phyloP scores from a whole-genome alignment of 2,329 filamentous ascomycete genomes.

The Neonectria punicea region DNA sequence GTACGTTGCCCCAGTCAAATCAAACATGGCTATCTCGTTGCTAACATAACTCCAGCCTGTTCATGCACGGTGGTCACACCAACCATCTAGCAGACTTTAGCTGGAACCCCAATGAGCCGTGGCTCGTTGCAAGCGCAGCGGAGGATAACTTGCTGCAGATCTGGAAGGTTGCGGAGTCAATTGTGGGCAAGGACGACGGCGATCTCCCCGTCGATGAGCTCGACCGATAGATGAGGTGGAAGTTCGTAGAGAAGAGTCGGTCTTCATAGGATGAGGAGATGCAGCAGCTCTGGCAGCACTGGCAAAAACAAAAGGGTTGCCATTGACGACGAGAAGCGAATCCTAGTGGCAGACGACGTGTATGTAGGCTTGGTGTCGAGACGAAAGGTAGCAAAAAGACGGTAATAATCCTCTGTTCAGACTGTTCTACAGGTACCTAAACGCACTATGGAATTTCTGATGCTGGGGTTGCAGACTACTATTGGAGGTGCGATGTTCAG shows the following conservation, averaged over 20 bases:
- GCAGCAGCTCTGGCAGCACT: slow-evolving; percentile 37
- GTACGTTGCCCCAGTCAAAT: slow-evolving; percentile 61
- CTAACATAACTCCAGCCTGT: slow-evolving; percentile 67
- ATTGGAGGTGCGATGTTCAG: background rate
- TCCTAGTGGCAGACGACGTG: slow-evolving; percentile 2
- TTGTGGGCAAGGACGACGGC: slow-evolving; percentile 80
- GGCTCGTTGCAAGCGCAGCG: slow-evolving; percentile 94
- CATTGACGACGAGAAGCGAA: slow-evolving; percentile 28
- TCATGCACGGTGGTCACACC: slow-evolving; percentile 99
- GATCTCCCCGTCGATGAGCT: slow-evolving; percentile 82
- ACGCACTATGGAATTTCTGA: background rate
- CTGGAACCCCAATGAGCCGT: slow-evolving; percentile 97
- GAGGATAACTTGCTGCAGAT: slow-evolving; percentile 98
- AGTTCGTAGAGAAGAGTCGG: slow-evolving; percentile 45
- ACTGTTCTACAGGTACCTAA: background rate
- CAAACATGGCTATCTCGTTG: slow-evolving; percentile 31
- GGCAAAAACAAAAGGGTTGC: slow-evolving; percentile 27
- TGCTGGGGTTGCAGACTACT: background rate
- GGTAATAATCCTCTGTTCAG: background rate
- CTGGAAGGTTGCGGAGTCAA: slow-evolving; percentile 87
- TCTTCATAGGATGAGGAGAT: slow-evolving; percentile 47
- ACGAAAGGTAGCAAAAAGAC: background rate
- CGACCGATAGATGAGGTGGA: slow-evolving; percentile 65
- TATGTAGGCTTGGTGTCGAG: background rate
- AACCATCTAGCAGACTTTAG: slow-evolving; percentile 97